Conservation (phyloP, 352 stramenopile species). For the Globisporangium spinosum region DNA sequence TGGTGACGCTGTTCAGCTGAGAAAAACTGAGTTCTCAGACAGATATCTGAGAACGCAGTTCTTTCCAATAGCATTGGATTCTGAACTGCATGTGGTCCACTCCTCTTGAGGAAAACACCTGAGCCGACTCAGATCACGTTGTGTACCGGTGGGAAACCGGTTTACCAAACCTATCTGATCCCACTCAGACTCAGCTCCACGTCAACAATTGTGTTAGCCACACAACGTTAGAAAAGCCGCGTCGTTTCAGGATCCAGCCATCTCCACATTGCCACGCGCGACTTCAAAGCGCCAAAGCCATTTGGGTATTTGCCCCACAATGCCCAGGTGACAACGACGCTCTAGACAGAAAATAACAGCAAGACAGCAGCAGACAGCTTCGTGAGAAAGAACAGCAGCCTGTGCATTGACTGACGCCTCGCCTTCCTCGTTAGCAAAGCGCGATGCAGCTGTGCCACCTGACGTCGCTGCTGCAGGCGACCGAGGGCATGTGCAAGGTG, state of each 20-base stretch:
- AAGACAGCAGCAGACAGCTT: not conserved
- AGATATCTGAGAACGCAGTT: not conserved
- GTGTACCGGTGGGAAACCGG: no score
- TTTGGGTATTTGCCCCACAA: not conserved
- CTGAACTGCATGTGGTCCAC: not conserved
- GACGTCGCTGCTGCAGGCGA: slow-evolving; percentile 89
- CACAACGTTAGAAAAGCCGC: not conserved
- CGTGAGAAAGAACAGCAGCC: not conserved
- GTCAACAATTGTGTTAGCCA: not conserved
- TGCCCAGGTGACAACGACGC: not conserved
- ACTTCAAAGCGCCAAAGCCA: not conserved
- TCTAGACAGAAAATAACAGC: not conserved
- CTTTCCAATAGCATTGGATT: not conserved
- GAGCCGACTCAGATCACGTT: no score
- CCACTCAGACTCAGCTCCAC: no score
- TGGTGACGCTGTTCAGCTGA: not conserved
- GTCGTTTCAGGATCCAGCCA: not conserved
- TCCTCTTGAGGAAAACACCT: no score
- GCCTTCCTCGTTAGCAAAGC: not conserved
- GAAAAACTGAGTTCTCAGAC: not conserved
- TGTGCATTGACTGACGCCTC: not conserved
- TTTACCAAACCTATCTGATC: no score
- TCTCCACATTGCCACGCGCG: not conserved
- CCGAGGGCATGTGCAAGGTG: slow-evolving; percentile 90
- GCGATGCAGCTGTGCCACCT: slow-evolving; percentile 91